A percentile compares a stretch with the other conserved stretches of the same genome.
Conservation (phyloP, 768 basidiomycete species). For the Mycena amicta region DNA sequence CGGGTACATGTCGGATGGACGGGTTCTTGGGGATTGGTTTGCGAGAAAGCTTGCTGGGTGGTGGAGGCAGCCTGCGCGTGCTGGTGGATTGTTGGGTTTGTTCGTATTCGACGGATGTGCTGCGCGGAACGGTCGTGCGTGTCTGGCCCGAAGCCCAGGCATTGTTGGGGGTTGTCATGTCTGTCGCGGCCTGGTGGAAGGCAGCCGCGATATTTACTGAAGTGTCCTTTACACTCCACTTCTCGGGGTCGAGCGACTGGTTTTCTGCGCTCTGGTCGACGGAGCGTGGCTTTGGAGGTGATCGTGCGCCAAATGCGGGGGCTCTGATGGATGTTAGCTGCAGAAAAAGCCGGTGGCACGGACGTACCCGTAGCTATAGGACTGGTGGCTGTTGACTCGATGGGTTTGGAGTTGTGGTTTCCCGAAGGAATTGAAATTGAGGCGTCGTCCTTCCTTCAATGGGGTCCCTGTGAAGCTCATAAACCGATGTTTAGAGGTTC, state of each 20-base stretch:
- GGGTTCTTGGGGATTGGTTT: slow-evolving; percentile 58
- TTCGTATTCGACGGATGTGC: slow-evolving; percentile 82
- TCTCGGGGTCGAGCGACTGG: slow-evolving; percentile 60
- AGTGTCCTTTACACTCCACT: slow-evolving; percentile 79
- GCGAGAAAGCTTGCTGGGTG: slow-evolving; percentile 49
- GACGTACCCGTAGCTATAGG: slow-evolving; percentile 73
- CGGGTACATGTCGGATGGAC: slow-evolving; percentile 63
- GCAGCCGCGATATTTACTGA: slow-evolving; percentile 86
- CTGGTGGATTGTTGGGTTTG: slow-evolving; percentile 54
- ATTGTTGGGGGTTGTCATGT: slow-evolving; percentile 59
- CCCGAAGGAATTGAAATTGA: slow-evolving; percentile 71
- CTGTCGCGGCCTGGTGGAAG: slow-evolving; percentile 69
- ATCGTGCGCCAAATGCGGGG: slow-evolving; percentile 56
- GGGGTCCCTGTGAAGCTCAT: slow-evolving; percentile 90
- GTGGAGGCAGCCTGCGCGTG: slow-evolving; percentile 61
- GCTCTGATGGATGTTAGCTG: slow-evolving; percentile 44
- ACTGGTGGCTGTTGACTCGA: slow-evolving; percentile 50
- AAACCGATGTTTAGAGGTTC: too few species aligned
- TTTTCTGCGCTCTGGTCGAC: slow-evolving; percentile 47
- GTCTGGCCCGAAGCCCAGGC: slow-evolving; percentile 70
- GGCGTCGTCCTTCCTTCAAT: slow-evolving; percentile 82
- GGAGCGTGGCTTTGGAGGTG: slow-evolving; percentile 57
- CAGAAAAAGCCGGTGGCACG: slow-evolving; percentile 21
- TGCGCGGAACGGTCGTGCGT: slow-evolving; percentile 59
- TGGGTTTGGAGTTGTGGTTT: slow-evolving; percentile 50